These are phyloP conservation scores for Colletotrichum sp. DNA, from an alignment of 2,329 filamentous ascomycete species.

Conservation along the genomic window DNA sequence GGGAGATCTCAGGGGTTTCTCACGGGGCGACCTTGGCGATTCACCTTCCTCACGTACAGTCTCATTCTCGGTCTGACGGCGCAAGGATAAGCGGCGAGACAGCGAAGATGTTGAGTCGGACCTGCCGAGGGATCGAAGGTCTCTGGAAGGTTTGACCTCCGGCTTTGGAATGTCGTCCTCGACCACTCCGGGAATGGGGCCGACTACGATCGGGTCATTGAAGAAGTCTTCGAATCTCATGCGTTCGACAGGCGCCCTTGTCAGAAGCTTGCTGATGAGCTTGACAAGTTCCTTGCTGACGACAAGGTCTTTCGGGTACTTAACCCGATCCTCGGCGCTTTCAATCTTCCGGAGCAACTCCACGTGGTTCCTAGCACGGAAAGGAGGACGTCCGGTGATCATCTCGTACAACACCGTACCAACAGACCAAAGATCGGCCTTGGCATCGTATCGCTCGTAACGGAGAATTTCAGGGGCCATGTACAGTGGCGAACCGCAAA, in stretches of 20 bases:
- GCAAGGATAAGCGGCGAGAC: constrained; percentile 41
- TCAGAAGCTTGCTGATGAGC: constrained; percentile 81
- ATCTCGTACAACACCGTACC: constrained; percentile 96
- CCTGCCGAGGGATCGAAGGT: constrained; percentile 33
- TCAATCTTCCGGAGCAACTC: constrained; percentile 94
- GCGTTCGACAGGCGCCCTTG: constrained; percentile 83
- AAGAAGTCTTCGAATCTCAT: constrained; percentile 90
- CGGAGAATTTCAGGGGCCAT: constrained; percentile 98
- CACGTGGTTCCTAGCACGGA: constrained; percentile 91
- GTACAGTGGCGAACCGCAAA: constrained; percentile 95
- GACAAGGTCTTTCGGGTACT: constrained; percentile 75
- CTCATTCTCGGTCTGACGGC: constrained; percentile 46
- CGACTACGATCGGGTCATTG: constrained; percentile 71
- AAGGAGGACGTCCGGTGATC: constrained; percentile 88
- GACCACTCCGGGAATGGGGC: constrained; percentile 80
- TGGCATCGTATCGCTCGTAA: constrained; percentile 97
- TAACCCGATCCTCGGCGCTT: constrained; percentile 83
- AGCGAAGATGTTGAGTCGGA: constrained; percentile 31
- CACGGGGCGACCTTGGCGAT: constrained; percentile 45
- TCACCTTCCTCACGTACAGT: constrained; percentile 36
- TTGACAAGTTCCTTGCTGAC: constrained; percentile 80
- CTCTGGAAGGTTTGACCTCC: constrained; percentile 36
- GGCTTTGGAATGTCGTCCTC: constrained; percentile 70
- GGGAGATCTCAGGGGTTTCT: constrained; percentile 45
- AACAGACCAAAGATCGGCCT: constrained; percentile 96